phyloP scores from a whole-genome alignment of 2,329 filamentous ascomycete genomes.

The Aureobasidium leucospermi region DNA sequence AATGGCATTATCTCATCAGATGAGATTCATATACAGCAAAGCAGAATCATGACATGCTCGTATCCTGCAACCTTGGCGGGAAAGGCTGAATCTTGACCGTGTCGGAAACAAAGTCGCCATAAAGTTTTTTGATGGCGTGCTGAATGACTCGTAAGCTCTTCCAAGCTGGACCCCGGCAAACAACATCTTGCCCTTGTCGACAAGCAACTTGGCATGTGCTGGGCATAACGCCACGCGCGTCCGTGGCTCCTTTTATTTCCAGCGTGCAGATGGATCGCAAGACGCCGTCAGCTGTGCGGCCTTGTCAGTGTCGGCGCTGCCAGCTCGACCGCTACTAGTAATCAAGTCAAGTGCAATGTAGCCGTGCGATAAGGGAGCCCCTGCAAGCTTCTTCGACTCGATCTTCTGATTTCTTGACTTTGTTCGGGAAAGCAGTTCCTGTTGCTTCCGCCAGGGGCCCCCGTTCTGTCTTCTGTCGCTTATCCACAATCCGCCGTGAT shows the following conservation, averaged over 20 bases:
- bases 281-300: neutral
- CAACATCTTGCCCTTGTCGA: neutral
- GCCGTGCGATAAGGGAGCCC: neutral
- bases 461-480: neutral
- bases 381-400: neutral
- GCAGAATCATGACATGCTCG: neutral
- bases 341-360: neutral
- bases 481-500: neutral
- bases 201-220: neutral
- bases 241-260: neutral
- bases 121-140: neutral
- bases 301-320: neutral
- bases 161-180: neutral
- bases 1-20: neutral
- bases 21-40: neutral
- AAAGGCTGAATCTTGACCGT: neutral
- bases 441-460: neutral
- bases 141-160: neutral
- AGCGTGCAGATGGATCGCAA: neutral
- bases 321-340: neutral
- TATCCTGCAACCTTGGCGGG: neutral
- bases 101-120: neutral
- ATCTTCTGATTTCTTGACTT: neutral
- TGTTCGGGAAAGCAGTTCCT: neutral
- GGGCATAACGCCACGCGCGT: neutral